Evolutionary conservation across 1,139 yeast species (phyloP).

Genomic region (Meyerozyma elateridarum): DNA sequence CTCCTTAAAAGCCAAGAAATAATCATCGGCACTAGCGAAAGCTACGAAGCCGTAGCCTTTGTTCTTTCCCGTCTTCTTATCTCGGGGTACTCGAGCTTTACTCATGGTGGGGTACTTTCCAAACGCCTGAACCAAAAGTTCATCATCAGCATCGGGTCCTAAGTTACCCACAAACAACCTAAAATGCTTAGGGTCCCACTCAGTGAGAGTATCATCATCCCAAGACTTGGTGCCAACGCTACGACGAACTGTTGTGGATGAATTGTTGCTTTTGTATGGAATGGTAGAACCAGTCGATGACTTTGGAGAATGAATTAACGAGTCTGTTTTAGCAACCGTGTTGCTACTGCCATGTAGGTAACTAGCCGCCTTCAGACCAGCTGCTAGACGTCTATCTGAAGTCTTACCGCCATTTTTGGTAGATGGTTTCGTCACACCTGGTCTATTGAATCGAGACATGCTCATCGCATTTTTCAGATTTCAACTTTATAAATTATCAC

Average conservation of each 20-base stretch:
- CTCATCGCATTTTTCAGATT: conserved; percentile 4
- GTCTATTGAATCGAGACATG: background rate
- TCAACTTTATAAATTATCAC: background rate
- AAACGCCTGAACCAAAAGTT: conserved; percentile 48
- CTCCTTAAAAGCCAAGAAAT: conserved; percentile 64
- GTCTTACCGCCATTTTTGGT: too few relatives aligned
- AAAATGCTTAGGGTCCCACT: conserved; percentile 68
- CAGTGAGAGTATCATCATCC: conserved; percentile 45
- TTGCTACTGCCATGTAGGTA: conserved; percentile 27
- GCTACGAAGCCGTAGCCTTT: conserved; percentile 75
- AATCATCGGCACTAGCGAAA: conserved; percentile 57
- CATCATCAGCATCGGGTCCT: conserved; percentile 64
- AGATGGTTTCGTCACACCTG: conserved; percentile 17
- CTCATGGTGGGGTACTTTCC: conserved; percentile 44
- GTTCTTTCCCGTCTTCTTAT: conserved; percentile 36
- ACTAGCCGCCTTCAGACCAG: conserved; percentile 41
- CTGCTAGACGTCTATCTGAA: conserved; percentile 50
- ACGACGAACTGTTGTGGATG: conserved; percentile 4
- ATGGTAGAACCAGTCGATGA: conserved; percentile 3
- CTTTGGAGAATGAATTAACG: conserved; percentile 1
- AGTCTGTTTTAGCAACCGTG: conserved; percentile 4
- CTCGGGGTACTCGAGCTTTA: conserved; percentile 53
- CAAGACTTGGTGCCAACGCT: conserved; percentile 43
- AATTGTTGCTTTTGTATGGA: conserved; percentile 5
- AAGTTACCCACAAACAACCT: conserved; percentile 71